Evolutionary conservation across 768 basidiomycete genomes (phyloP), one percentile per base, ranked within the genome.

Genomic region (Psilocybe azurescens): DNA sequence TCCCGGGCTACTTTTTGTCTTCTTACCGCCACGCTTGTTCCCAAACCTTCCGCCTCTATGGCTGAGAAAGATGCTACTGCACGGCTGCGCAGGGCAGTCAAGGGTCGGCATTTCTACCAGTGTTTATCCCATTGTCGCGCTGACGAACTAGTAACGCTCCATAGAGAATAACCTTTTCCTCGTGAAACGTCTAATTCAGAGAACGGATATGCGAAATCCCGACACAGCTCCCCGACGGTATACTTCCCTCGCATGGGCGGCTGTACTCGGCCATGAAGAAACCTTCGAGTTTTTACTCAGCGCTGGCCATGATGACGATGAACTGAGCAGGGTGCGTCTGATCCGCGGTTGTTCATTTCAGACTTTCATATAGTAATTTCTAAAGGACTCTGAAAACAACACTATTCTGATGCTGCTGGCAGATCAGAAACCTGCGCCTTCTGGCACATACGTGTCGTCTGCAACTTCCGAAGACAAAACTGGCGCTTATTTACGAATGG

Each of bases 341-440:
- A 50, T 61, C 41, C 53, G 36, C 48, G 53, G 18, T 49, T 18
- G 39, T 46, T 60, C 51, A 48, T 52, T 18, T 59, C 46, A 14
- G 33, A 36, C 39, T 41, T 18, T 46, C 38, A 36, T n/a, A 14
- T 51, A 52, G 61, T 44, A 33, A 33, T 53, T 63, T 53, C 48
- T 53, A 18, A 69, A 97, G 96, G 96, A 98, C 73, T 86, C 86
- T 5, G 95, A 97, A 71, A 92, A 92, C 69, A 95, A 95, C 72
- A 97, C 95, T 0, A 90, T 97, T 50, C 87, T 97, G 51, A 94
- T 95, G 81, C 82, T 97, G 10, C 85, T 98, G n/a, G 94, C 95
- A 28, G 93, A 94, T 67, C 81, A 90, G 47, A 89, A 85, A 56
- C 86, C 90, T 5, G 74, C 79, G 9, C 69, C 75, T n/a, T 67